A percentile compares a stretch with the other conserved stretches of the same genome.
Evolutionary conservation across 1,139 yeast genomes (phyloP).

Genomic region (Diutina catenulata): DNA sequence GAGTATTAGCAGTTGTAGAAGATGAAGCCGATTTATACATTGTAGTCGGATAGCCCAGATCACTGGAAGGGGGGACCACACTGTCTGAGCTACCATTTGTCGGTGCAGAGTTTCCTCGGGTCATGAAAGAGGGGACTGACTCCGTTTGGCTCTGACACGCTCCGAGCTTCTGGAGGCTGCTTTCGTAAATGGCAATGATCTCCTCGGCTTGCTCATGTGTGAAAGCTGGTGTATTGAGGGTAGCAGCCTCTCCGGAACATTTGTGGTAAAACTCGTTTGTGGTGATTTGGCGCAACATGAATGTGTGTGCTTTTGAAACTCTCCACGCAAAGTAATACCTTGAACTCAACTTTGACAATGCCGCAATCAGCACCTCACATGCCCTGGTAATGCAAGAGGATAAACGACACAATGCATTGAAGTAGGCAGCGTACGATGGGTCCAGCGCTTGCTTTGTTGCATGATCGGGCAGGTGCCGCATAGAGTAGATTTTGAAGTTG

Average conservation of each 20-base stretch:
- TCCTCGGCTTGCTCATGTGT: constrained; percentile 17
- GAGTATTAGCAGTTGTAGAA: no score
- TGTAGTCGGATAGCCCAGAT: no score
- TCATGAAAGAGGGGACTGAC: no score
- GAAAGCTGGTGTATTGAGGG: constrained; percentile 9
- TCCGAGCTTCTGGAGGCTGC: constrained; percentile 10
- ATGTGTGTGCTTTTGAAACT: constrained; percentile 27
- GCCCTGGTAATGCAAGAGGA: constrained; percentile 23
- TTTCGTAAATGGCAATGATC: constrained; percentile 11
- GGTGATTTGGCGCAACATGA: constrained; percentile 14
- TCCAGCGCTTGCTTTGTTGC: constrained; percentile 6
- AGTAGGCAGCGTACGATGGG: constrained; percentile 8
- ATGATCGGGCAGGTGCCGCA: constrained; percentile 9
- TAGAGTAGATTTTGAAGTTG: constrained; percentile 9
- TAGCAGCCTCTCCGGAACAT: constrained; percentile 10
- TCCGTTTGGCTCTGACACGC: no score
- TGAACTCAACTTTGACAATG: background rate
- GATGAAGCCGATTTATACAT: no score
- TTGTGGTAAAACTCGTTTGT: constrained; percentile 20
- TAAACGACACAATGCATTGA: constrained; percentile 16
- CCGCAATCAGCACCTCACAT: constrained; percentile 14
- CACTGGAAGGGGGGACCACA: no score
- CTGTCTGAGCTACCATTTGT: no score
- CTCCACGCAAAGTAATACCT: constrained; percentile 43
- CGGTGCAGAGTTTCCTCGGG: no score